Evolutionary conservation across 768 basidiomycete species (phyloP).

Genomic region (Clitopilus passeckerianus): DNA sequence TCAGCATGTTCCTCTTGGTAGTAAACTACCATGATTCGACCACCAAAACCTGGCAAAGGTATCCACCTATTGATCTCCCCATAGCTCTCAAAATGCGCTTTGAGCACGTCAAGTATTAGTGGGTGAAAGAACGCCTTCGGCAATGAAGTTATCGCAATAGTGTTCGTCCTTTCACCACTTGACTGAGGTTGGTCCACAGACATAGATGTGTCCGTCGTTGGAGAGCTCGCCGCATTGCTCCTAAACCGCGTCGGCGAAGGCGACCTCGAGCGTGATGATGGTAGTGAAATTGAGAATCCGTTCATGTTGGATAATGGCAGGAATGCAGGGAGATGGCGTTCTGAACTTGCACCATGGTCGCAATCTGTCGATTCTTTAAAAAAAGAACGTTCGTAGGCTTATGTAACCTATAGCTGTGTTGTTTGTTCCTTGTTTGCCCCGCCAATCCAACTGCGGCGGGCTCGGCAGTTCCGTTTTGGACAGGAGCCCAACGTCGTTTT

Average conservation of each 20-base stretch:
- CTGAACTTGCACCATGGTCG: neutral
- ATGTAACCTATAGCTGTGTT: neutral
- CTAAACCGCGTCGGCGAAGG: conserved; percentile 13
- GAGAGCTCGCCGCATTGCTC: neutral
- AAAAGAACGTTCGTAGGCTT: neutral
- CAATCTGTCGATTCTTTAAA: neutral
- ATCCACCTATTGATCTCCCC: conserved; percentile 91
- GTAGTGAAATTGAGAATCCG: conserved; percentile 8
- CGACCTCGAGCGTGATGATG: conserved; percentile 10
- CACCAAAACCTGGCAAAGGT: conserved; percentile 71
- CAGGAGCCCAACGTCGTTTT: neutral
- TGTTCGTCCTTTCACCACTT: conserved; percentile 56
- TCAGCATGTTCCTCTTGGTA: conserved; percentile 58
- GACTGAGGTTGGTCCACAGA: neutral
- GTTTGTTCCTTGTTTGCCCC: neutral
- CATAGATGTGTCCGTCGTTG: conserved; percentile 8
- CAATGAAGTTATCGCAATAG: conserved; percentile 75
- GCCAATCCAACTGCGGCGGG: neutral
- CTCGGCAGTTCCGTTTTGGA: neutral
- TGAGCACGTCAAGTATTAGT: conserved; percentile 58
- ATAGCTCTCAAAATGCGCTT: conserved; percentile 66
- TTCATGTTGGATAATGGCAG: neutral
- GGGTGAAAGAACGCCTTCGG: conserved; percentile 78
- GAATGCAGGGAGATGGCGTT: neutral
- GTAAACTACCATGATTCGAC: conserved; percentile 78